Percentiles rank a stretch among this genome's conserved stretches.
Evolutionary conservation across 2,329 filamentous ascomycete species (phyloP).

Genomic region (Cercospora zeina): DNA sequence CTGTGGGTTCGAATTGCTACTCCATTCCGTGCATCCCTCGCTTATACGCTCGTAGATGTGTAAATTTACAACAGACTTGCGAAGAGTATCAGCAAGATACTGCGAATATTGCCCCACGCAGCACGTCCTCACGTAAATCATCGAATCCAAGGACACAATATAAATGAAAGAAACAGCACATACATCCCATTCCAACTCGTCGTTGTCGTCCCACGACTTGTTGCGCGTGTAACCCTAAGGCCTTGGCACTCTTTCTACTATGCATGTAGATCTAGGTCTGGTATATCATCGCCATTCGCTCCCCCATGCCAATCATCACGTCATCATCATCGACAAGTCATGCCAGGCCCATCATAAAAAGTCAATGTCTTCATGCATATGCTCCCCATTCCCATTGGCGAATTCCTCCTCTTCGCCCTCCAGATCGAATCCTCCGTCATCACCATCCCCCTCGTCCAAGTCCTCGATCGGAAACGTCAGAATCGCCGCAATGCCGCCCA

Average conservation of each 20-base stretch:
- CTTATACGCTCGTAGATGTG: too few relatives aligned
- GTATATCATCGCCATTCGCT: neutral
- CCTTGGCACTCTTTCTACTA: neutral
- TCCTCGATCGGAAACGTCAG: constrained; percentile 88
- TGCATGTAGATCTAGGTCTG: neutral
- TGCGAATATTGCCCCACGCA: too few relatives aligned
- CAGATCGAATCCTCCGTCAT: constrained; percentile 27
- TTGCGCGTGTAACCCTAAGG: constrained; percentile 5
- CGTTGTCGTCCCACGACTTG: neutral
- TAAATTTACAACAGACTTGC: too few relatives aligned
- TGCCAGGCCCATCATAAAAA: constrained; percentile 20
- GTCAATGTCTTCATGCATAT: constrained; percentile 26
- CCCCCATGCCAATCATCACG: constrained; percentile 4
- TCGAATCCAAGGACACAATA: neutral
- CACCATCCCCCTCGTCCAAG: constrained; percentile 60
- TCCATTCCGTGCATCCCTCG: too few relatives aligned
- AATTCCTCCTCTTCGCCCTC: constrained; percentile 21
- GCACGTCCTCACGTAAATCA: too few relatives aligned
- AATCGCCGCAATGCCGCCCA: constrained; percentile 87
- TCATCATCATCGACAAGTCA: neutral
- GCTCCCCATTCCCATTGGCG: constrained; percentile 22
- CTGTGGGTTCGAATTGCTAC: too few relatives aligned
- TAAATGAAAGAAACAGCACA: too few relatives aligned
- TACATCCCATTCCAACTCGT: neutral
- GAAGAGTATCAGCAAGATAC: too few relatives aligned